Percentiles rank a stretch among this genome's conserved stretches.
phyloP scores from a whole-genome alignment of 1,139 yeast species.

The Debaryomyces fabryi region DNA sequence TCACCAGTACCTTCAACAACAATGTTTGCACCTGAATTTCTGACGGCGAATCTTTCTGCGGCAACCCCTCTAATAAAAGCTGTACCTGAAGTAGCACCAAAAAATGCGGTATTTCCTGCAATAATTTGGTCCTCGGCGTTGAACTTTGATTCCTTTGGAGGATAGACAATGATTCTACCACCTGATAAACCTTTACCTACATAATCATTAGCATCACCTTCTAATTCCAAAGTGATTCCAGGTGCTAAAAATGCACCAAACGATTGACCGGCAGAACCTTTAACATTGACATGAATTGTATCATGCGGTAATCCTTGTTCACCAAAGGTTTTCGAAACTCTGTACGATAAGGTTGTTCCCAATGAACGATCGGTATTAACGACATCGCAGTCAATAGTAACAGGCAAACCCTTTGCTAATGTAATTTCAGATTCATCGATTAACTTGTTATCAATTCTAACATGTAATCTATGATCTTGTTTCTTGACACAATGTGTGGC shows the following conservation, averaged over 20 bases:
- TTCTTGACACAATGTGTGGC: slow-evolving; percentile 91
- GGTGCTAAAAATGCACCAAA: slow-evolving; percentile 97
- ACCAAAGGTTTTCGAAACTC: slow-evolving; percentile 92
- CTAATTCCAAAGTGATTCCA: slow-evolving; percentile 92
- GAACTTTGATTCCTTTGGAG: slow-evolving; percentile 81
- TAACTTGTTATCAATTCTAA: slow-evolving; percentile 91
- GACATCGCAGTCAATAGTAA: slow-evolving; percentile 87
- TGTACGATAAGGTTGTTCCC: slow-evolving; percentile 92
- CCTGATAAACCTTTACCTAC: slow-evolving; percentile 98
- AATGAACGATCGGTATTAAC: slow-evolving; percentile 95
- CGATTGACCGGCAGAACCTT: slow-evolving; percentile 97
- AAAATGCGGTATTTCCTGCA: slow-evolving; percentile 96
- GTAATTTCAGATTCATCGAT: slow-evolving; percentile 95
- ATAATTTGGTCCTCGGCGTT: slow-evolving; percentile 96
- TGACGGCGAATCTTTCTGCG: slow-evolving; percentile 97
- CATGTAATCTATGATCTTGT: slow-evolving; percentile 92
- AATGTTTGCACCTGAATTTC: slow-evolving; percentile 97
- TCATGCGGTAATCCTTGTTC: slow-evolving; percentile 94
- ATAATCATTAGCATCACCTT: slow-evolving; percentile 97
- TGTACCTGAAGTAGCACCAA: slow-evolving; percentile 95
- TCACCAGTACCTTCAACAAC: slow-evolving; percentile 98
- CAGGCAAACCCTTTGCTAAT: slow-evolving; percentile 91
- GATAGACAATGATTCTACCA: slow-evolving; percentile 89
- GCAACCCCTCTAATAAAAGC: slow-evolving; percentile 97
- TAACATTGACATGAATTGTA: slow-evolving; percentile 88